These are phyloP conservation scores for Rutstroemia sydowiana DNA, from an alignment of 2,329 filamentous ascomycete genomes.

Conservation along the genomic window DNA sequence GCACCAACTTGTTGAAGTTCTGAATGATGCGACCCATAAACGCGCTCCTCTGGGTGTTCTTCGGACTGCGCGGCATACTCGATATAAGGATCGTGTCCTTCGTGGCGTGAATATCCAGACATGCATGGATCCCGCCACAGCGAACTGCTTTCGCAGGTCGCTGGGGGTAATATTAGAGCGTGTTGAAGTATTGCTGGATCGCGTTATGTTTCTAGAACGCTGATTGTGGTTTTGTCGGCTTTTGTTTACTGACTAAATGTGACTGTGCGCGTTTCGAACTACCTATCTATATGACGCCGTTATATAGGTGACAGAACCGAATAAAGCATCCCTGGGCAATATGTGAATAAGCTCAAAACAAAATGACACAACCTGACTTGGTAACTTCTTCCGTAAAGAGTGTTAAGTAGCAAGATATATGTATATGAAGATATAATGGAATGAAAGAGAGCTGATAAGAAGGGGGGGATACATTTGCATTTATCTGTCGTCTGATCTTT, in stretches of 20 bases:
- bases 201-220: slow-evolving; percentile 26
- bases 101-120: slow-evolving; percentile 54
- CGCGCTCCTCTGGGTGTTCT: slow-evolving; percentile 55
- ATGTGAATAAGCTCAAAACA: slow-evolving; percentile 24
- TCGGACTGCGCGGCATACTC: slow-evolving; percentile 63
- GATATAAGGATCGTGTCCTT: slow-evolving; percentile 54
- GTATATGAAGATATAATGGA: slow-evolving; percentile 19
- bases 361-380: slow-evolving; percentile 21
- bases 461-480: slow-evolving; percentile 26
- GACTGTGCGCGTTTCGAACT: slow-evolving; percentile 26
- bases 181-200: slow-evolving; percentile 27
- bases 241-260: slow-evolving; percentile 24
- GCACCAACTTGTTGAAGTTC: slow-evolving; percentile 28
- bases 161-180: slow-evolving; percentile 44
- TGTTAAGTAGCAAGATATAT: slow-evolving; percentile 19
- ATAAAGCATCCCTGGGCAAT: slow-evolving; percentile 23
- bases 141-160: slow-evolving; percentile 67
- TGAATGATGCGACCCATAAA: slow-evolving; percentile 46
- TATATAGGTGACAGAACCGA: slow-evolving; percentile 27
- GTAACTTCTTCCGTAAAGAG: slow-evolving; percentile 1
- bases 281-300: slow-evolving; percentile 25
- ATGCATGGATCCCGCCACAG: slow-evolving; percentile 71
- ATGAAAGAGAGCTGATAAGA: slow-evolving; percentile 17
- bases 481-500: slow-evolving; percentile 31
- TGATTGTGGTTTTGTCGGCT: slow-evolving; percentile 21